Base-by-base conservation (phyloP, 768 basidiomycete genomes). In the Hericium alpestre region DNA sequence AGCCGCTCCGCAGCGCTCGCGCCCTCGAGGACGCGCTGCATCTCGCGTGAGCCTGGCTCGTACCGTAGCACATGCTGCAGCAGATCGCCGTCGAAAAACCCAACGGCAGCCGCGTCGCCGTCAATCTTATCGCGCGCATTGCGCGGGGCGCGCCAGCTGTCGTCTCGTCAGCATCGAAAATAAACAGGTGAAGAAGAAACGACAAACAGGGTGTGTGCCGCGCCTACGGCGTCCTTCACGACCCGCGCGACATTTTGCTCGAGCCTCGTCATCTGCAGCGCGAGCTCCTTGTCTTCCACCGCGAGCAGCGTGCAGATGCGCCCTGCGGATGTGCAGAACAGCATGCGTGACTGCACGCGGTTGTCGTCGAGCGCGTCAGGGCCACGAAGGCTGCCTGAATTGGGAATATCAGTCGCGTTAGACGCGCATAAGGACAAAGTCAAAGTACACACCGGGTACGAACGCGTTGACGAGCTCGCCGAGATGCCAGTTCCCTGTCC, bases 41-140 rank as follows among this genome's bases (percentile, higher is more conserved):
- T 70, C 23, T 75, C 68, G 5, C 72, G 64, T 0, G 75, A 69
- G 18, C 76, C 70, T 12, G 64, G 67, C 39, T 65, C 66, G 51
- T 76, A 72, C 16, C 69, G 69, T 53, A 85, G 73, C 67, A 87
- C 83, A 18, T 73, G 71, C 68, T 93, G 89, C 18, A 96, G 66
- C 61, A 93, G 88, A 65, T 90, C 87, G 1, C 93, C 93, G 59
- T 96, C 93, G 27, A 96, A 73, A 75, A 96, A 93, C 15, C 91
- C 92, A 41, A 76, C 77, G 1, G 86, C 77, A 1, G 76, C 63
- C 25, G 69, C 63, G 37, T 84, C 79, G 8, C 77, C 73, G 62
- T 89, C 86, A 51, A 77, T 82, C 22, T 75, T 73, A 7, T 85
- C 82, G 22, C 71, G 66, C 0, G 72, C 72, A 40, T 73, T 80